These are phyloP conservation scores for Clohesyomyces aquaticus DNA, from an alignment of 495 filamentous ascomycete genomes.

Conservation along the genomic window DNA sequence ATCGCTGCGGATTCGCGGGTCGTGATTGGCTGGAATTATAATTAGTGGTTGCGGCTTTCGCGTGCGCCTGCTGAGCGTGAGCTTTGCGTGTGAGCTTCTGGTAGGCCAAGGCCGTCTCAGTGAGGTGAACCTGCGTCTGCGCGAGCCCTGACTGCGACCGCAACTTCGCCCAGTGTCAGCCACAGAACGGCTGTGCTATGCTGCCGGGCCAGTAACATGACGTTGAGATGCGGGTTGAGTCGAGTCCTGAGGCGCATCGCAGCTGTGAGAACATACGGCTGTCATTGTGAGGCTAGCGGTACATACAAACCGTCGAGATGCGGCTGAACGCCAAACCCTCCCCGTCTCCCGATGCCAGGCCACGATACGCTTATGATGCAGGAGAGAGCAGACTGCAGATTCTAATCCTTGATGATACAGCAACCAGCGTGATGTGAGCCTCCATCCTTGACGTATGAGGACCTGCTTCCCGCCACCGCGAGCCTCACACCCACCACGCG, in stretches of 20 bases:
- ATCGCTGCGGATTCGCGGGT: constrained; percentile 3
- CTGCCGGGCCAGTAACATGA: constrained; percentile 24
- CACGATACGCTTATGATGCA: constrained; percentile 37
- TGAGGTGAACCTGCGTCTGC: constrained; percentile 19
- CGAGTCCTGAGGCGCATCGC: constrained; percentile 5
- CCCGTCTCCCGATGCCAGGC: constrained; percentile 21
- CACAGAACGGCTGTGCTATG: constrained; percentile 39
- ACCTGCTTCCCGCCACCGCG: background rate
- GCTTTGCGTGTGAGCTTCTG: background rate
- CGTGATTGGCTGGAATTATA: constrained; percentile 29
- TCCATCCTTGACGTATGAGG: constrained; percentile 18
- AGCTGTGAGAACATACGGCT: constrained; percentile 36
- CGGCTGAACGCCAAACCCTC: constrained; percentile 34
- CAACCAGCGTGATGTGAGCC: constrained; percentile 14
- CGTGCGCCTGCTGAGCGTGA: constrained; percentile 32
- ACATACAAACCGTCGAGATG: constrained; percentile 36
- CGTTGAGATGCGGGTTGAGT: constrained; percentile 9
- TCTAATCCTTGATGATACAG: constrained; percentile 19
- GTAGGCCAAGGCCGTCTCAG: constrained; percentile 3
- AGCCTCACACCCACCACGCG: background rate
- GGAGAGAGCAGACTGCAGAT: no score
- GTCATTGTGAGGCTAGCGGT: constrained; percentile 39
- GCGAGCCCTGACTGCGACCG: constrained; percentile 20
- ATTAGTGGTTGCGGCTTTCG: constrained; percentile 36
- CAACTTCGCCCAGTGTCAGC: constrained; percentile 27